Conservation (phyloP, 108 stramenopile genomes). For the Conticribra guillardii region DNA sequence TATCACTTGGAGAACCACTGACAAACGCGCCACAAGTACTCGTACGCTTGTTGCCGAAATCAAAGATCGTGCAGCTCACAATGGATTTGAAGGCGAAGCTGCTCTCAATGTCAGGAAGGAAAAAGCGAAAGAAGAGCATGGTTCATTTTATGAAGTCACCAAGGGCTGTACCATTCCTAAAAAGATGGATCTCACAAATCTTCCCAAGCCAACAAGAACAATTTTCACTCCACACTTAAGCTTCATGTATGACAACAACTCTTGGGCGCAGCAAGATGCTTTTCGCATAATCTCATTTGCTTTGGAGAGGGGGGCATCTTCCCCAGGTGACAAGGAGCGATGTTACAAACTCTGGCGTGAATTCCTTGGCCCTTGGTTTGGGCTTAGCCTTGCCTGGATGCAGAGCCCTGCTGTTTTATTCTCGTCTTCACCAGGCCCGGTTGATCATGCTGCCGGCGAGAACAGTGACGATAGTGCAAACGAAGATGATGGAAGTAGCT, state of each 20-base stretch:
- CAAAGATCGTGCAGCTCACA: constrained; percentile 83
- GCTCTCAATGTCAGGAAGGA: constrained; percentile 73
- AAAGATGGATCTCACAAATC: constrained; percentile 69
- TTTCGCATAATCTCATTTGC: constrained; percentile 85
- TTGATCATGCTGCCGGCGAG: constrained; percentile 37
- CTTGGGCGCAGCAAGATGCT: constrained; percentile 82
- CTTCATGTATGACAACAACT: constrained; percentile 67
- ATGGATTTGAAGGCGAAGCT: constrained; percentile 73
- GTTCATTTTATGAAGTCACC: constrained; percentile 84
- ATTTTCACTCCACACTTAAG: constrained; percentile 89
- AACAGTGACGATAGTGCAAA: constrained; percentile 50
- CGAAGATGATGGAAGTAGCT: constrained; percentile 58
- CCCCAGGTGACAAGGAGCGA: constrained; percentile 85
- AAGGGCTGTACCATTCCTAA: constrained; percentile 58
- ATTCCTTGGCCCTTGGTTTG: constrained; percentile 87
- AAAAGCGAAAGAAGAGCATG: constrained; percentile 90
- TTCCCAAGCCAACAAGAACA: constrained; percentile 76
- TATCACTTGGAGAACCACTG: constrained; percentile 83
- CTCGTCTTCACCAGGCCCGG: constrained; percentile 28
- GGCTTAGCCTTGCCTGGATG: constrained; percentile 78
- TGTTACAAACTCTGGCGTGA: constrained; percentile 86
- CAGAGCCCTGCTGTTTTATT: constrained; percentile 63
- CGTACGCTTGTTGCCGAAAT: constrained; percentile 84
- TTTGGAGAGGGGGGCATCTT: constrained; percentile 77
- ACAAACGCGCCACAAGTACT: constrained; percentile 84